A percentile compares a stretch with the other conserved stretches of the same genome.
phyloP scores from a whole-genome alignment of 345 rosid species.

The Lepidium aucheri region DNA sequence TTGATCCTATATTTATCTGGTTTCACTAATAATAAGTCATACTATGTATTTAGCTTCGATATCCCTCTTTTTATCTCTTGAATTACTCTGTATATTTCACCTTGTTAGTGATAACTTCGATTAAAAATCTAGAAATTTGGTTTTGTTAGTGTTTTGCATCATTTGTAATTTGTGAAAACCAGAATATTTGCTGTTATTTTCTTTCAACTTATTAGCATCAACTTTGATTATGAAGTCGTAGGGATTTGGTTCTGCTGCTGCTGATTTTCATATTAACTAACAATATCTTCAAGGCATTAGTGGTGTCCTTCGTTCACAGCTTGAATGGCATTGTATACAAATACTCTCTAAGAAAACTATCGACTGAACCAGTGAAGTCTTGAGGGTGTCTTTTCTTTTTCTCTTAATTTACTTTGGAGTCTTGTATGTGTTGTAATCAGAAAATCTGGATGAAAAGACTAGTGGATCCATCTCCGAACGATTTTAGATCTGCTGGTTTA shows the following conservation, averaged over 20 bases:
- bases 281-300: constrained; percentile 20
- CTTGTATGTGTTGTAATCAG: constrained; percentile 33
- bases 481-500: constrained; percentile 84
- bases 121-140: too few species aligned
- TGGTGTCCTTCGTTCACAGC: constrained; percentile 17
- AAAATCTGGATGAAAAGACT: constrained; percentile 92
- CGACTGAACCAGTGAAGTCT: neutral
- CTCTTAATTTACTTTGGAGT: neutral
- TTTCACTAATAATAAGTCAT: neutral
- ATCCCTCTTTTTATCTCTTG: too few species aligned
- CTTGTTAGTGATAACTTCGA: too few species aligned
- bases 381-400: neutral
- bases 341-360: constrained; percentile 15
- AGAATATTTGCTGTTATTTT: neutral
- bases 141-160: too few species aligned
- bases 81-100: too few species aligned
- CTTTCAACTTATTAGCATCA: neutral
- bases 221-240: neutral
- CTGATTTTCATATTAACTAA: constrained; percentile 20
- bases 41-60: too few species aligned
- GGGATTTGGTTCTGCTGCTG: neutral
- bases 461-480: constrained; percentile 94
- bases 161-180: neutral
- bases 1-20: neutral
- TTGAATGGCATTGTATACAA: constrained; percentile 9